Conservation (phyloP, 176 grass and related monocot species). For the Metroxylon sagu region DNA sequence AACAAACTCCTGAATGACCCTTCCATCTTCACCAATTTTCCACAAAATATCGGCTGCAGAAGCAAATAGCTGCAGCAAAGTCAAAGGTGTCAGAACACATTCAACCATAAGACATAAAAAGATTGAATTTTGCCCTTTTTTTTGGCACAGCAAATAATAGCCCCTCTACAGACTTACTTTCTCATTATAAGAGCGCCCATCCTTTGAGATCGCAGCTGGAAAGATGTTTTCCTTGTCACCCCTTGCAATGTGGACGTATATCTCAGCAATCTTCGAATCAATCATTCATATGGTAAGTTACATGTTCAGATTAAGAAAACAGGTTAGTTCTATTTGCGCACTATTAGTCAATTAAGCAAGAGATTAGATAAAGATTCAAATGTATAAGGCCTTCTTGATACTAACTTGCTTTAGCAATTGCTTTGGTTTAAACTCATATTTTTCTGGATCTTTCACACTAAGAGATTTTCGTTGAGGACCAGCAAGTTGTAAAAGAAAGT, state of each 20-base stretch:
- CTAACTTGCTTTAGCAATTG: constrained; percentile 85
- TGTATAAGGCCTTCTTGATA: not conserved
- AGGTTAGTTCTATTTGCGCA: no score
- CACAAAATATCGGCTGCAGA: constrained; percentile 69
- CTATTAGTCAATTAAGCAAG: no score
- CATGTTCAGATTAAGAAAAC: no score
- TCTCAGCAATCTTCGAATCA: constrained; percentile 60
- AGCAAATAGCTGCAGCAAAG: constrained; percentile 67
- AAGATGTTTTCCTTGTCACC: constrained; percentile 81
- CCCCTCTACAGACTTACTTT: constrained; percentile 27
- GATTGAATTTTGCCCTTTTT: no score
- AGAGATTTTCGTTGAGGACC: constrained; percentile 91
- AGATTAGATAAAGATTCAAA: no score
- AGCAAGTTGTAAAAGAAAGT: constrained; percentile 96
- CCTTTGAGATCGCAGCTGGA: constrained; percentile 84
- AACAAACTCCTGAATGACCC: constrained; percentile 71
- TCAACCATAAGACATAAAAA: no score
- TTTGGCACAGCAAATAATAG: no score
- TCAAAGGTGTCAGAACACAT: constrained; percentile 12
- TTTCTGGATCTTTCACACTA: constrained; percentile 94
- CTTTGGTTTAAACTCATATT: constrained; percentile 91
- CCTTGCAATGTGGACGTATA: constrained; percentile 95
- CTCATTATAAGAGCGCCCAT: constrained; percentile 82
- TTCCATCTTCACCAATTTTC: constrained; percentile 76
- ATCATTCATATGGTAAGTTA: not conserved